Evolutionary conservation across 2,329 filamentous ascomycete genomes (phyloP).

Genomic region (Chlorencoelia australis): DNA sequence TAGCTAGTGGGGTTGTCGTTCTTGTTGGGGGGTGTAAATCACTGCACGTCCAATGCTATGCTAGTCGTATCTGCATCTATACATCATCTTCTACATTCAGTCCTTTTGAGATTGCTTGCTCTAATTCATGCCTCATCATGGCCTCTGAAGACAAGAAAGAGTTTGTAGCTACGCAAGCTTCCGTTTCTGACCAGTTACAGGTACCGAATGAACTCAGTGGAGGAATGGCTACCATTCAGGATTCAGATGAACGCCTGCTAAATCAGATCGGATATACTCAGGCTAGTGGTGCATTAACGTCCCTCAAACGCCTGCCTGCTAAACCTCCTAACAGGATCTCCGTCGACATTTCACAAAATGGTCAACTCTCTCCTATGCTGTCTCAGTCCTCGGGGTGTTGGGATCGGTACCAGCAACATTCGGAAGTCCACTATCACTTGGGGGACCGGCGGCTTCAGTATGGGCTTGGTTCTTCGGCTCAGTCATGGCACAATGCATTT

Average conservation of each 20-base stretch:
- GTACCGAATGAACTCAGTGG: not conserved
- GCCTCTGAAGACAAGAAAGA: too few species aligned
- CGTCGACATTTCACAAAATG: slow-evolving; percentile 55
- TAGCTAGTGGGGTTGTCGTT: not conserved
- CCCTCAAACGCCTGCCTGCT: not conserved
- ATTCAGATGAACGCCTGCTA: slow-evolving; percentile 50
- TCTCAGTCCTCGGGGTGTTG: slow-evolving; percentile 53
- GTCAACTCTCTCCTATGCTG: slow-evolving; percentile 57
- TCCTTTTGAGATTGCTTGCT: too few species aligned
- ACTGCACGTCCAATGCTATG: too few species aligned
- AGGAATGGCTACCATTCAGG: slow-evolving; percentile 39
- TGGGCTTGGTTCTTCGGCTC: slow-evolving; percentile 58
- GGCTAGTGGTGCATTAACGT: slow-evolving; percentile 30
- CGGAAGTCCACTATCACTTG: slow-evolving; percentile 44
- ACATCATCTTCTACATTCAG: too few species aligned
- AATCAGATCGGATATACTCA: slow-evolving; percentile 54
- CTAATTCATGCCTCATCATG: too few species aligned
- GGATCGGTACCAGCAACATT: slow-evolving; percentile 58
- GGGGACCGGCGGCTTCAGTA: slow-evolving; percentile 52
- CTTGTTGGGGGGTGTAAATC: not conserved
- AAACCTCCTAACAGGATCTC: slow-evolving; percentile 38
- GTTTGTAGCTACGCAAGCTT: not conserved
- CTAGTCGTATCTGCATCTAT: too few species aligned
- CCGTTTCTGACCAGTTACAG: slow-evolving; percentile 1
- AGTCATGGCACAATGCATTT: slow-evolving; percentile 54